Conservation (phyloP, 1,139 yeast species). For the Taiozyma onychis region DNA sequence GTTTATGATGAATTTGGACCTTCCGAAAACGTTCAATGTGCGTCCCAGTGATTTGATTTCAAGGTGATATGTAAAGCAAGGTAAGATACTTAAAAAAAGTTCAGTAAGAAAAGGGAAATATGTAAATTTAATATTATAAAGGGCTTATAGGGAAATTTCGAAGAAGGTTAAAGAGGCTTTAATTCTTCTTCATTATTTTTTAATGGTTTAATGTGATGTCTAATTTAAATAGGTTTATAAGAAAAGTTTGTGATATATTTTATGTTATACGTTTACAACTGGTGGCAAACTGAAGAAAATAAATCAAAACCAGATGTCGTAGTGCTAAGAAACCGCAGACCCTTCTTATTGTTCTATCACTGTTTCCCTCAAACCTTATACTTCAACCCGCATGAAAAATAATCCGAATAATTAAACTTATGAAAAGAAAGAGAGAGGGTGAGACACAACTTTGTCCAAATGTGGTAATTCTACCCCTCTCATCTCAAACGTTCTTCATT, state of each 20-base stretch:
- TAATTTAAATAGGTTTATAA: not conserved
- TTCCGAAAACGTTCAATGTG: constrained; percentile 50
- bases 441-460: no score
- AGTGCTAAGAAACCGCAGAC: not conserved
- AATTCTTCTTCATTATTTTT: not conserved
- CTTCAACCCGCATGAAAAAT: no score
- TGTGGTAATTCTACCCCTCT: no score
- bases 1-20: constrained; percentile 1
- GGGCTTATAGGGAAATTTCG: not conserved
- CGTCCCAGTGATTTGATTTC: constrained; percentile 29
- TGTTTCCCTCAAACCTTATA: not conserved
- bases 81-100: not conserved
- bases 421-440: no score
- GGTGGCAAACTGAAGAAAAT: not conserved
- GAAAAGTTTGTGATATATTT: not conserved
- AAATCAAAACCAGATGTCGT: no score
- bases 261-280: not conserved
- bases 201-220: not conserved
- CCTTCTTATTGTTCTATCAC: not conserved
- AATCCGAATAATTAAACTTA: no score
- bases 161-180: not conserved
- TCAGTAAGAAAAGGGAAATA: not conserved
- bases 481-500: no score
- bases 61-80: no score
- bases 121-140: not conserved